A percentile compares a stretch with the other conserved stretches of the same genome.
Conservation (phyloP, 257 asterid genomes). For the Nemophila menziesii region DNA sequence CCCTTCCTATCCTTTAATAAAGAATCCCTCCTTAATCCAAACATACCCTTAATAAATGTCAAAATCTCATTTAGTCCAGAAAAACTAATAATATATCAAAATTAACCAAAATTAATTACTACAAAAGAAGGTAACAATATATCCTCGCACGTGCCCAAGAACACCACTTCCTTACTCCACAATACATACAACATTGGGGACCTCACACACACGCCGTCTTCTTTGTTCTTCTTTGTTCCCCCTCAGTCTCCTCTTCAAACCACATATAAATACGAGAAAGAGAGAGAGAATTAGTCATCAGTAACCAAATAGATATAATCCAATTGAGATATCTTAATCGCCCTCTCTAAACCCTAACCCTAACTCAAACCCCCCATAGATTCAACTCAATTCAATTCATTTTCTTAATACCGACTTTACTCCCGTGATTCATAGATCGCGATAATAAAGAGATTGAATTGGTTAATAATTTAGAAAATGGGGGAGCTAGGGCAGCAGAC, state of each 20-base stretch:
- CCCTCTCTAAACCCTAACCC: not conserved
- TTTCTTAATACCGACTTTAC: too few relatives aligned
- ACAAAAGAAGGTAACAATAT: too few relatives aligned
- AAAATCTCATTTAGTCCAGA: too few relatives aligned
- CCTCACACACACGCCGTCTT: not conserved
- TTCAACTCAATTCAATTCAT: not conserved
- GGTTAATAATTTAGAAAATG: constrained; percentile 25
- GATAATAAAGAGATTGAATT: not conserved
- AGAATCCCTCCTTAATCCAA: too few relatives aligned
- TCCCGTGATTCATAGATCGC: too few relatives aligned
- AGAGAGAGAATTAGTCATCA: not conserved
- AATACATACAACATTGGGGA: not conserved
- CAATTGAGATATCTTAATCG: not conserved
- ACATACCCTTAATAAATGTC: too few relatives aligned
- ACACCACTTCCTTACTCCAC: not conserved
- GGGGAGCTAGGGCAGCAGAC: constrained; percentile 77
- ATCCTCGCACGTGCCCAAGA: not conserved
- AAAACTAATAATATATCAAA: too few relatives aligned
- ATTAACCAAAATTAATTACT: too few relatives aligned
- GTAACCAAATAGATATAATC: too few relatives aligned
- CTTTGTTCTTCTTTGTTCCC: not conserved
- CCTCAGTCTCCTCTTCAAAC: not conserved
- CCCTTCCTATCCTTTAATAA: too few relatives aligned
- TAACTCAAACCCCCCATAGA: not conserved
- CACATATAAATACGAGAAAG: not conserved